phyloP scores from a whole-genome alignment of 2,329 filamentous ascomycete genomes.

The Dothidotthia symphoricarpi region DNA sequence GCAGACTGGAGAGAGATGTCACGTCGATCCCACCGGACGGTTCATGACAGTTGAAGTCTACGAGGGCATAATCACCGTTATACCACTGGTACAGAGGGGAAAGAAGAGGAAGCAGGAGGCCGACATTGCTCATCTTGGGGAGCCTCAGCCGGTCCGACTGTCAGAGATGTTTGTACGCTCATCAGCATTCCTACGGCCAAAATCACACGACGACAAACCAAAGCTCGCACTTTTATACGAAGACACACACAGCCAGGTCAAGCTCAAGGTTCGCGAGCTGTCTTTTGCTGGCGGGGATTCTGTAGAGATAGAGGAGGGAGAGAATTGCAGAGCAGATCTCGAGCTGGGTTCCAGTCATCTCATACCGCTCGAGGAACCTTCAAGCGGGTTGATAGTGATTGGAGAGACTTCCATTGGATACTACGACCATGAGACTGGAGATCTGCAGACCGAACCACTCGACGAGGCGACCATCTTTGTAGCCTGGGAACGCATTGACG shows the following conservation, averaged over 20 bases:
- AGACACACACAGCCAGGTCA: constrained; percentile 57
- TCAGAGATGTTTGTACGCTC: constrained; percentile 67
- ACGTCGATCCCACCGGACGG: constrained; percentile 75
- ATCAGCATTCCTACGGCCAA: constrained; percentile 63
- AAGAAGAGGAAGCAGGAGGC: constrained; percentile 51
- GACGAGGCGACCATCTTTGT: constrained; percentile 80
- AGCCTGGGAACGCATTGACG: constrained; percentile 85
- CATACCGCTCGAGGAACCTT: constrained; percentile 59
- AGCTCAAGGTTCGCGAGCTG: constrained; percentile 56
- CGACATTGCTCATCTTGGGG: constrained; percentile 58
- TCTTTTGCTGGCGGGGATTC: constrained; percentile 52
- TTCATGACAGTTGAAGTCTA: constrained; percentile 68
- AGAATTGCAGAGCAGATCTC: constrained; percentile 53
- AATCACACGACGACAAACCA: constrained; percentile 51
- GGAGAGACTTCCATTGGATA: constrained; percentile 74
- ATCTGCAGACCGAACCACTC: constrained; percentile 63
- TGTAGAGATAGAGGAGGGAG: constrained; percentile 55
- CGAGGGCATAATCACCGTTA: constrained; percentile 64
- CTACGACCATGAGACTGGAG: constrained; percentile 72
- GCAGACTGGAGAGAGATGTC: constrained; percentile 77
- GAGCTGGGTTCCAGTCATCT: constrained; percentile 62
- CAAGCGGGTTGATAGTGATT: constrained; percentile 50
- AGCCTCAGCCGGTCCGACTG: constrained; percentile 61
- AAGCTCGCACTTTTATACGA: constrained; percentile 65
- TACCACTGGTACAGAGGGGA: constrained; percentile 58